A percentile compares a stretch with the other conserved stretches of the same genome.
Conservation (phyloP, 768 basidiomycete genomes). For the Phlebiopsis gigantea region DNA sequence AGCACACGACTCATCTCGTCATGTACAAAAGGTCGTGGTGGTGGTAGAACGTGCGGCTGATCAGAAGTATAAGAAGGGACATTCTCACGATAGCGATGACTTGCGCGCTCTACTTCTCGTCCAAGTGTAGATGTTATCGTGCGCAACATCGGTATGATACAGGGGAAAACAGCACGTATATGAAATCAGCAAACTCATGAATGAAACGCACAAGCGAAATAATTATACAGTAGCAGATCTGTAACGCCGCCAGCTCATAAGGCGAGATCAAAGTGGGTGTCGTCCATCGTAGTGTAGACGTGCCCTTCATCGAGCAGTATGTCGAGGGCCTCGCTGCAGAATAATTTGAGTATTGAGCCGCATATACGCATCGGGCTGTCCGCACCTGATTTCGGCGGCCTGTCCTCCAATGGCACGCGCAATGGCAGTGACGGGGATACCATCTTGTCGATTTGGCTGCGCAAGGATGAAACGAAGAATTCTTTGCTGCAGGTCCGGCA, state of each 20-base stretch:
- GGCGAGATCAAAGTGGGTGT: constrained; percentile 68
- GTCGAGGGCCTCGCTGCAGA: constrained; percentile 63
- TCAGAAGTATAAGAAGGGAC: not conserved
- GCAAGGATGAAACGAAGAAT: constrained; percentile 62
- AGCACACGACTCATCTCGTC: not conserved
- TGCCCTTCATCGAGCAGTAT: constrained; percentile 73
- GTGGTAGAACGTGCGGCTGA: not conserved
- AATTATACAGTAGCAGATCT: too few species aligned
- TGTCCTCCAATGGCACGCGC: constrained; percentile 57
- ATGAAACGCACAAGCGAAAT: too few species aligned
- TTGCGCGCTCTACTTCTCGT: not conserved
- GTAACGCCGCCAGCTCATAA: too few species aligned
- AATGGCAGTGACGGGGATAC: constrained; percentile 70
- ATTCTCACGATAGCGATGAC: not conserved
- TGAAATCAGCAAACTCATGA: not conserved
- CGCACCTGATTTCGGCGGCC: constrained; percentile 60
- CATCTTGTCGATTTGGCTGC: constrained; percentile 46
- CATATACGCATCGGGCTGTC: not conserved
- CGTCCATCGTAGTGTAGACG: constrained; percentile 77
- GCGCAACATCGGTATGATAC: not conserved
- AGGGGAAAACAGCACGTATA: not conserved
- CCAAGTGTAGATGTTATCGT: not conserved
- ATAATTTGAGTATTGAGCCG: not conserved
- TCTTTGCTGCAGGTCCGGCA: constrained; percentile 53
- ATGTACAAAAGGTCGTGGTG: not conserved